Conservation (phyloP, 1,284 basidiomycete species). For the Trametes sp. region DNA sequence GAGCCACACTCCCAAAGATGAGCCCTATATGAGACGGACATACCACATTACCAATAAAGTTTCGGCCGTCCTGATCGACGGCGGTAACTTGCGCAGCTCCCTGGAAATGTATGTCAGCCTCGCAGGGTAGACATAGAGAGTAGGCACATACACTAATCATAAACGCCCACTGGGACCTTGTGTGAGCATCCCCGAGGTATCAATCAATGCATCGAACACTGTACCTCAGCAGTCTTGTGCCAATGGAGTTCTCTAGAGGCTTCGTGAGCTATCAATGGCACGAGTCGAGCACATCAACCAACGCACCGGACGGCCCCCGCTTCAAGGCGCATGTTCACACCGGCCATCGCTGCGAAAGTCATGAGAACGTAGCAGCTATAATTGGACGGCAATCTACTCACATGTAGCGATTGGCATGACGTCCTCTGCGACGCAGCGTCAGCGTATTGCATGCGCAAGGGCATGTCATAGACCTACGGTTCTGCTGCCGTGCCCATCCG, state of each 20-base stretch:
- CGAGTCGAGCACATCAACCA: neutral
- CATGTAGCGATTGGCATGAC: slow-evolving; percentile 68
- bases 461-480: slow-evolving; percentile 47
- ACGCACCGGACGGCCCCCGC: slow-evolving; percentile 65
- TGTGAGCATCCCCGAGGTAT: neutral
- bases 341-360: slow-evolving; percentile 56
- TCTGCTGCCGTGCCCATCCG: slow-evolving; percentile 77
- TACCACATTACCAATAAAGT: slow-evolving; percentile 62
- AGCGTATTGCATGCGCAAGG: neutral
- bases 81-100: slow-evolving; percentile 69
- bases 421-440: slow-evolving; percentile 45
- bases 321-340: slow-evolving; percentile 75
- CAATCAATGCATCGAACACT: neutral
- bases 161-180: slow-evolving; percentile 62
- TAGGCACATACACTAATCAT: slow-evolving; percentile 55
- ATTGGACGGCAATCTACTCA: slow-evolving; percentile 37
- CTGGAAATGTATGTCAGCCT: slow-evolving; percentile 40
- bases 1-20: neutral
- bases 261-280: neutral
- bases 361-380: neutral
- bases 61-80: slow-evolving; percentile 66
- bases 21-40: neutral
- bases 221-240: slow-evolving; percentile 72
- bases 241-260: slow-evolving; percentile 70
- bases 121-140: neutral